A percentile compares a stretch with the other conserved stretches of the same genome.
phyloP scores from a whole-genome alignment of 2,329 filamentous ascomycete species.

The Xylariaceae sp. region DNA sequence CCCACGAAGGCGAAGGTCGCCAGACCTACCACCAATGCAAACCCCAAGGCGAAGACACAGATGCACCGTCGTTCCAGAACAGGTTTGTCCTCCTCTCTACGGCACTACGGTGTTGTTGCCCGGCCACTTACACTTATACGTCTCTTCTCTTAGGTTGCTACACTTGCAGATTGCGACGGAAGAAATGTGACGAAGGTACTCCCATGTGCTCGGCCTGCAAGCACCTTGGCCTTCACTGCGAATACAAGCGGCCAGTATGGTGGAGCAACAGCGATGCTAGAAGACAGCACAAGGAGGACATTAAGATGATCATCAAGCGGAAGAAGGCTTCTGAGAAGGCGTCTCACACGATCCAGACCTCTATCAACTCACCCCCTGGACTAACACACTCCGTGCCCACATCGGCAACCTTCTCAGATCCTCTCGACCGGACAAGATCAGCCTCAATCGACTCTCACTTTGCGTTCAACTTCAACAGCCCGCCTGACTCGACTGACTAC shows the following conservation, averaged over 20 bases:
- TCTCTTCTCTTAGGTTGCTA: conserved; percentile 51
- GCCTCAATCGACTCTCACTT: conserved; percentile 77
- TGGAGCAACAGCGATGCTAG: conserved; percentile 91
- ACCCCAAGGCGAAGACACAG: conserved; percentile 67
- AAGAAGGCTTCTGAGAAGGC: conserved; percentile 92
- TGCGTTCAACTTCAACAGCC: conserved; percentile 69
- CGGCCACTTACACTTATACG: conserved; percentile 30
- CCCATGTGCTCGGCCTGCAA: conserved; percentile 62
- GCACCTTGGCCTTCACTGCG: conserved; percentile 76
- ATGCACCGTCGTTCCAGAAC: conserved; percentile 92
- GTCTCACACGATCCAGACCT: conserved; percentile 50
- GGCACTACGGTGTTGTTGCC: neutral
- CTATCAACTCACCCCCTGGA: conserved; percentile 65
- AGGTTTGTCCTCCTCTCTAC: conserved; percentile 56
- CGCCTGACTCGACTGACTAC: conserved; percentile 48
- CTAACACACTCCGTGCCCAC: conserved; percentile 78
- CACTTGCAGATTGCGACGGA: conserved; percentile 60
- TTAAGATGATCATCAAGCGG: conserved; percentile 96
- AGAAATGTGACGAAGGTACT: conserved; percentile 64
- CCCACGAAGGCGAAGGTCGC: conserved; percentile 54
- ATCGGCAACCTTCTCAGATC: conserved; percentile 73
- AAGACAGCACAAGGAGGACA: conserved; percentile 81
- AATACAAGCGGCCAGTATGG: conserved; percentile 96
- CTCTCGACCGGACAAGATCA: conserved; percentile 65
- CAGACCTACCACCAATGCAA: conserved; percentile 47